Evolutionary conservation across 129 eudicot species (phyloP).

Genomic region (Erigeron canadensis): DNA sequence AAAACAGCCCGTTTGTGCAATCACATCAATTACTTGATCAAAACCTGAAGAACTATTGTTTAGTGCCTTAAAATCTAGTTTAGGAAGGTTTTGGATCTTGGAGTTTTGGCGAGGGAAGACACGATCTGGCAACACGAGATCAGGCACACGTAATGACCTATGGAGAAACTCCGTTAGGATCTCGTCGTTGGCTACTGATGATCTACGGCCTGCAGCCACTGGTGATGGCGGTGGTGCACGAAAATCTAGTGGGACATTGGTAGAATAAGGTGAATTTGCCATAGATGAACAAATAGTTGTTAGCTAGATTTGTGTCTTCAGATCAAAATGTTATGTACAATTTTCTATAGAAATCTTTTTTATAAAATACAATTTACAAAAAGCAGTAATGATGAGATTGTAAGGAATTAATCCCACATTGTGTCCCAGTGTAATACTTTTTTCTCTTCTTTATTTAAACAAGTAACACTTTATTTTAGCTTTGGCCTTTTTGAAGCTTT

Average conservation of each 20-base stretch:
- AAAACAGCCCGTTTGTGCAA: conserved; percentile 59
- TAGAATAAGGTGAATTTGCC: conserved; percentile 46
- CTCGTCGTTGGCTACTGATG: conserved; percentile 67
- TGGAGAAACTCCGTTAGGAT: conserved; percentile 65
- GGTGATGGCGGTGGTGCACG: conserved; percentile 97
- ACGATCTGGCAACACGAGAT: conserved; percentile 62
- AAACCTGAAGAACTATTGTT: background rate
- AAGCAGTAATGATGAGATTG: conserved; percentile 32
- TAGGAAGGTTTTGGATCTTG: conserved; percentile 44
- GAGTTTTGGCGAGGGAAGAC: conserved; percentile 71
- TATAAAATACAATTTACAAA: background rate
- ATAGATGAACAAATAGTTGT: conserved; percentile 6
- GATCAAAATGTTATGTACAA: background rate
- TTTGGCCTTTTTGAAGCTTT: conserved; percentile 31
- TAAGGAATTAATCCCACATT: conserved; percentile 23
- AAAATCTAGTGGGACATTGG: conserved; percentile 40
- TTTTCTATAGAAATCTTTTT: background rate
- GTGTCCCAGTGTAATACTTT: conserved; percentile 31
- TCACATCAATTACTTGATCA: conserved; percentile 23
- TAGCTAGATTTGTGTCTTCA: no score
- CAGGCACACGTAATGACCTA: conserved; percentile 68
- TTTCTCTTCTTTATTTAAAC: background rate
- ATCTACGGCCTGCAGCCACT: conserved; percentile 65
- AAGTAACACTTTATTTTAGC: background rate
- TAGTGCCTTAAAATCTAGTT: conserved; percentile 39